Percentiles rank a stretch among this genome's conserved stretches.
phyloP scores from a whole-genome alignment of 257 asterid genomes.

The Euphrasia confusa region DNA sequence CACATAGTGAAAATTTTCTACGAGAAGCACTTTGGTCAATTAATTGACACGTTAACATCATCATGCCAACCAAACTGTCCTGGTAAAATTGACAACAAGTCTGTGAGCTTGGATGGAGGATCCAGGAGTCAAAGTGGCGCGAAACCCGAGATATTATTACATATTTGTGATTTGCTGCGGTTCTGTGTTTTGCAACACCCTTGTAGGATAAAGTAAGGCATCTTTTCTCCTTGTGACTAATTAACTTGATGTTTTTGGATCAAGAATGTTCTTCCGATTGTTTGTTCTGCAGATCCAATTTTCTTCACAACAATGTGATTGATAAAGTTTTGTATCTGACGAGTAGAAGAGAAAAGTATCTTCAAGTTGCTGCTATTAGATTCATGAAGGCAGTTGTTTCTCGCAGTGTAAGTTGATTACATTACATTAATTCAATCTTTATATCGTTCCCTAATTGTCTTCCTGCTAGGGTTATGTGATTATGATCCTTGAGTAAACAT shows the following conservation, averaged over 20 bases:
- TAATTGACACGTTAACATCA: constrained; percentile 70
- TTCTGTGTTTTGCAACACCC: constrained; percentile 95
- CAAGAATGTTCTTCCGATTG: constrained; percentile 14
- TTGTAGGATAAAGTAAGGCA: constrained; percentile 72
- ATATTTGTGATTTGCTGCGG: constrained; percentile 88
- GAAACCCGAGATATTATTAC: constrained; percentile 83
- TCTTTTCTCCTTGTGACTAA: constrained; percentile 22
- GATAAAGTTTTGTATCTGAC: constrained; percentile 84
- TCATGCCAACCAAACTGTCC: constrained; percentile 52
- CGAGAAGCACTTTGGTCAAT: constrained; percentile 77
- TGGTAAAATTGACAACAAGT: constrained; percentile 34
- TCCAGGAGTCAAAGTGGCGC: constrained; percentile 39
- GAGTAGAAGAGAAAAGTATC: constrained; percentile 81
- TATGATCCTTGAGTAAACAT: too few species aligned
- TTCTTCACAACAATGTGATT: constrained; percentile 76
- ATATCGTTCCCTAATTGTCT: constrained; percentile 1
- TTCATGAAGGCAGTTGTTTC: constrained; percentile 77
- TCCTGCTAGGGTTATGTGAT: too few species aligned
- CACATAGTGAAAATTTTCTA: constrained; percentile 72
- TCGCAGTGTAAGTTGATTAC: constrained; percentile 71
- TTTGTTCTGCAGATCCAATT: constrained; percentile 64
- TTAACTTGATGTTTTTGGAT: constrained; percentile 12
- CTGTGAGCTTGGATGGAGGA: constrained; percentile 43
- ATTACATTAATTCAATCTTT: constrained; percentile 11
- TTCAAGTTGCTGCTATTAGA: constrained; percentile 91